Conservation (phyloP, 2,329 filamentous ascomycete genomes). For the Talaromyces sp. region DNA sequence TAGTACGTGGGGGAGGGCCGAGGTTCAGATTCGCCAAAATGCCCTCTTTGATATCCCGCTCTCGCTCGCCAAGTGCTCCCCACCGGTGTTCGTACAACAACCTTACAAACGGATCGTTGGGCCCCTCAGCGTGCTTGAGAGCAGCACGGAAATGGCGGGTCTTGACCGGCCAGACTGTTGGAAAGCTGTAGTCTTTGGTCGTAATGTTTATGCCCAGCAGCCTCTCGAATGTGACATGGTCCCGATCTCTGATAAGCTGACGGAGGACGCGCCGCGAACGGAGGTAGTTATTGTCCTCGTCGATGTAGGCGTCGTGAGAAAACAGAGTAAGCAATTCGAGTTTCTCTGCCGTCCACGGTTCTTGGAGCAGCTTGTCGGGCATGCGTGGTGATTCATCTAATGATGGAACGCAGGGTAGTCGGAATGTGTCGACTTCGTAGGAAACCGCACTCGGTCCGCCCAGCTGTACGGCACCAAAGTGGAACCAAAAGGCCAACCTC, state of each 20-base stretch:
- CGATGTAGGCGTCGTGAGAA: slow-evolving; percentile 31
- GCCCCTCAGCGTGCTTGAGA: slow-evolving; percentile 21
- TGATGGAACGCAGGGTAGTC: slow-evolving; percentile 24
- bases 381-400: slow-evolving; percentile 25
- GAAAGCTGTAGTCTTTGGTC: slow-evolving; percentile 26
- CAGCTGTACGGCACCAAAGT: slow-evolving; percentile 32
- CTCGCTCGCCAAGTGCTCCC: slow-evolving; percentile 10
- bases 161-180: slow-evolving; percentile 29
- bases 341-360: slow-evolving; percentile 35
- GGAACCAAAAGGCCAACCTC: slow-evolving; percentile 33
- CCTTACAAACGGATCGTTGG: slow-evolving; percentile 30
- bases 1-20: background rate
- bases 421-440: slow-evolving; percentile 29
- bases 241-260: slow-evolving; percentile 30
- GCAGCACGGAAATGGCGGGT: slow-evolving; percentile 27
- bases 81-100: slow-evolving; percentile 28
- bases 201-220: slow-evolving; percentile 28
- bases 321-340: slow-evolving; percentile 36
- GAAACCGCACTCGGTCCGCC: slow-evolving; percentile 21
- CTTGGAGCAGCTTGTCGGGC: slow-evolving; percentile 33
- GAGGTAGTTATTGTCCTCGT: slow-evolving; percentile 24
- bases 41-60: background rate
- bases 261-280: slow-evolving; percentile 28
- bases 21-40: slow-evolving; percentile 1
- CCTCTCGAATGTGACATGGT: slow-evolving; percentile 26